phyloP scores from a whole-genome alignment of 2,329 filamentous ascomycete species.

The Xylariomycetidae sp. region DNA sequence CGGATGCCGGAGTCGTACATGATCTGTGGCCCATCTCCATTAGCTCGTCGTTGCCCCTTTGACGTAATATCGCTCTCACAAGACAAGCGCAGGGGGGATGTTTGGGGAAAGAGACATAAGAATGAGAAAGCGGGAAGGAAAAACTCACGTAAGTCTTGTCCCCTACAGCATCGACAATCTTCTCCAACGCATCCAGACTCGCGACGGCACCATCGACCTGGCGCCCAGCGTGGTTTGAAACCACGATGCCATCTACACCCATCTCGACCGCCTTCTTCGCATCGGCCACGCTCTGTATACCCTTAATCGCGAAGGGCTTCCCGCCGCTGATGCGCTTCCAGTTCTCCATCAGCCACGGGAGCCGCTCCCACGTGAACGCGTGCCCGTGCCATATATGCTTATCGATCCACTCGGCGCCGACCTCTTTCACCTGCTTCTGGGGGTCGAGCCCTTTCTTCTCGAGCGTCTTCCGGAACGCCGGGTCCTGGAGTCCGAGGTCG shows the following conservation, averaged over 20 bases:
- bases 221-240: conserved; percentile 53
- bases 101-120: too few relatives aligned
- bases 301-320: conserved; percentile 56
- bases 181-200: conserved; percentile 55
- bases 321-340: conserved; percentile 56
- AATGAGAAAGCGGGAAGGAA: conserved; percentile 5
- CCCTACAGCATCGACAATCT: conserved; percentile 42
- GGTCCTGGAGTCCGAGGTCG: conserved; percentile 54
- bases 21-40: conserved; percentile 40
- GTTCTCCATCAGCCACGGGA: conserved; percentile 54
- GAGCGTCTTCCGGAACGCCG: conserved; percentile 52
- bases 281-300: conserved; percentile 57
- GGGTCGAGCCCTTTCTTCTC: conserved; percentile 49
- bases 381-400: conserved; percentile 57
- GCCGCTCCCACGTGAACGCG: conserved; percentile 59
- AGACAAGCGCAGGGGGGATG: too few relatives aligned
- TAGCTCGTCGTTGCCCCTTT: too few relatives aligned
- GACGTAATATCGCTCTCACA: too few relatives aligned
- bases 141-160: conserved; percentile 24
- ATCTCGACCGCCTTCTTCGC: conserved; percentile 52
- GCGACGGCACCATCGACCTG: conserved; percentile 59
- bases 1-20: conserved; percentile 59
- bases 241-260: conserved; percentile 57
- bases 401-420: conserved; percentile 59
- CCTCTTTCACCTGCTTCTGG: conserved; percentile 44